These are phyloP conservation scores for Fusarium sororula DNA, from an alignment of 2,329 filamentous ascomycete genomes.

Conservation along the genomic window DNA sequence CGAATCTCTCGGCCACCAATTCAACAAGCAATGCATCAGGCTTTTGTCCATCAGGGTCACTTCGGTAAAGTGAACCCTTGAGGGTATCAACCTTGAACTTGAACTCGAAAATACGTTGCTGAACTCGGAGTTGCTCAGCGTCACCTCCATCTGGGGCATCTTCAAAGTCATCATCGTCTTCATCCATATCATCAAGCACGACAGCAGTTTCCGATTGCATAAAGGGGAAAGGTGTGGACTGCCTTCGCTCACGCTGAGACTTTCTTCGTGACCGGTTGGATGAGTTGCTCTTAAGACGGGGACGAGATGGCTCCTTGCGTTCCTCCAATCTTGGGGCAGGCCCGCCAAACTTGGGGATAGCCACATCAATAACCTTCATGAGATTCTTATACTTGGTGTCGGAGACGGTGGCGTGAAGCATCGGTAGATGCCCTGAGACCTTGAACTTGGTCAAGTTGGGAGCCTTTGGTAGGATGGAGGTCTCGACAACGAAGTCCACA, in stretches of 20 bases:
- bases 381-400: constrained; percentile 97
- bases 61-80: constrained; percentile 89
- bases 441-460: constrained; percentile 92
- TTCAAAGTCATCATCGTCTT: constrained; percentile 73
- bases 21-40: constrained; percentile 88
- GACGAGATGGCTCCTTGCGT: constrained; percentile 46
- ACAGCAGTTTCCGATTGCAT: constrained; percentile 77
- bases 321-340: constrained; percentile 44
- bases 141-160: constrained; percentile 68
- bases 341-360: constrained; percentile 81
- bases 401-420: constrained; percentile 90
- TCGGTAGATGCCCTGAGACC: constrained; percentile 89
- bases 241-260: constrained; percentile 59
- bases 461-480: constrained; percentile 95
- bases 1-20: constrained; percentile 88
- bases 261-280: constrained; percentile 58
- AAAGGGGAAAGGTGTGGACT: constrained; percentile 79
- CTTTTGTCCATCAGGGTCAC: constrained; percentile 79
- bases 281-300: constrained; percentile 56
- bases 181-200: constrained; percentile 79
- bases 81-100: constrained; percentile 95
- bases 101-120: constrained; percentile 94
- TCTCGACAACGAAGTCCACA: constrained; percentile 94
- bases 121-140: constrained; percentile 72
- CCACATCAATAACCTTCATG: constrained; percentile 96